Evolutionary conservation across 2,329 filamentous ascomycete genomes (phyloP).

Genomic region (Graphilbum fragrans): DNA sequence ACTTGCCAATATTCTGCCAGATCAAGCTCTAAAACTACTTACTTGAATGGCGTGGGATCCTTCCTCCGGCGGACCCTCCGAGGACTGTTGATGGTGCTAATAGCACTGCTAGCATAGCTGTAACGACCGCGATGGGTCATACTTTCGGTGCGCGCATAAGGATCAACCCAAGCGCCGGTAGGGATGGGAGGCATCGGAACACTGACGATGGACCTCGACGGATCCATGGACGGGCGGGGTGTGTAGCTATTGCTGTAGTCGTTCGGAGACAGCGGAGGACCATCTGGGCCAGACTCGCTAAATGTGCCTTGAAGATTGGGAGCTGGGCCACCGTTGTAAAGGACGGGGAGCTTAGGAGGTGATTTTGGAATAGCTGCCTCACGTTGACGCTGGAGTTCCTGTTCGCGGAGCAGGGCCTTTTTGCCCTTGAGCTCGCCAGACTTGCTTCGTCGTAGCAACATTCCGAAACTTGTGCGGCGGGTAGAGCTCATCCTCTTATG

Average conservation of each 20-base stretch:
- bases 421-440: slow-evolving; percentile 53
- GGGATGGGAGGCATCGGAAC: slow-evolving; percentile 47
- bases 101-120: slow-evolving; percentile 86
- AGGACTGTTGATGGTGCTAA: slow-evolving; percentile 87
- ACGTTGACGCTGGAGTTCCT: slow-evolving; percentile 38
- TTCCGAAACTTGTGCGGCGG: slow-evolving; percentile 36
- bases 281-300: slow-evolving; percentile 46
- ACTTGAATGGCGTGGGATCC: slow-evolving; percentile 98
- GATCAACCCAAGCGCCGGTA: slow-evolving; percentile 53
- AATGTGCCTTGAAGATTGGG: slow-evolving; percentile 28
- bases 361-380: slow-evolving; percentile 32
- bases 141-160: slow-evolving; percentile 76
- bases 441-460: slow-evolving; percentile 56
- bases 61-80: slow-evolving; percentile 86
- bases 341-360: slow-evolving; percentile 39
- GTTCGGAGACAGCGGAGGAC: not conserved
- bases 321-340: slow-evolving; percentile 33
- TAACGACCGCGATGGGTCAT: slow-evolving; percentile 95
- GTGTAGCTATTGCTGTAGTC: slow-evolving; percentile 13
- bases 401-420: slow-evolving; percentile 41
- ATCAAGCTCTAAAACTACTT: slow-evolving; percentile 28
- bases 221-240: slow-evolving; percentile 42
- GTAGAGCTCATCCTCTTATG: slow-evolving; percentile 22
- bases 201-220: slow-evolving; percentile 27
- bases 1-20: not conserved